Percentiles rank a stretch among this genome's conserved stretches.
Evolutionary conservation across 495 filamentous ascomycete genomes (phyloP).

Genomic region (Pseudoneurospora amorphoporcata): DNA sequence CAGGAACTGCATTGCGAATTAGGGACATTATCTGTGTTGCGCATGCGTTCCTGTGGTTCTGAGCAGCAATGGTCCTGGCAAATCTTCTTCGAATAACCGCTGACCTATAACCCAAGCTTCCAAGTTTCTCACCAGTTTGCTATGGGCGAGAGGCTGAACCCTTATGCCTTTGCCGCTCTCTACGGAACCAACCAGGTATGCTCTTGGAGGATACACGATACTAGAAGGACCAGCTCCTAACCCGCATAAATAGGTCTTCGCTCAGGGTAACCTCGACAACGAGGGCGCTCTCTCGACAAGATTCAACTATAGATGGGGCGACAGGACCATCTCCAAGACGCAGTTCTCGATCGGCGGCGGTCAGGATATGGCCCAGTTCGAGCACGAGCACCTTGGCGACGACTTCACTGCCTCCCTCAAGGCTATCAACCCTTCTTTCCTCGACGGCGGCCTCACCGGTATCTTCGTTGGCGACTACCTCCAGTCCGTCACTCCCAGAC

Average conservation of each 20-base stretch:
- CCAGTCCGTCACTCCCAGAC: slow-evolving; percentile 78
- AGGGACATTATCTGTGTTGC: not conserved
- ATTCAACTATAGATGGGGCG: slow-evolving; percentile 82
- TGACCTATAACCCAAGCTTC: slow-evolving; percentile 40
- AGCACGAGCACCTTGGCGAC: slow-evolving; percentile 84
- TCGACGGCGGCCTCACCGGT: slow-evolving; percentile 87
- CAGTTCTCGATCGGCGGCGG: slow-evolving; percentile 60
- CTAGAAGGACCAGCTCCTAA: slow-evolving; percentile 1
- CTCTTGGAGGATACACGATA: not conserved
- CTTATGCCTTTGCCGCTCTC: slow-evolving; percentile 88
- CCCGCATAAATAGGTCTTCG: slow-evolving; percentile 59
- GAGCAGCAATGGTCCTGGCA: not conserved
- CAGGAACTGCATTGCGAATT: not conserved
- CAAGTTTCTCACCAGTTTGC: slow-evolving; percentile 94
- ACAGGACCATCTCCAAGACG: slow-evolving; percentile 68
- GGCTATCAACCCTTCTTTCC: slow-evolving; percentile 80
- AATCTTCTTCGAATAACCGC: not conserved
- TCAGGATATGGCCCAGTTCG: slow-evolving; percentile 74
- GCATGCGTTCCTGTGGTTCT: not conserved
- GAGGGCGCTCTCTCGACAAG: slow-evolving; percentile 71
- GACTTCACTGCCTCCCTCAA: slow-evolving; percentile 91
- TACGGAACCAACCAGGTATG: slow-evolving; percentile 86
- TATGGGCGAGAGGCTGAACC: slow-evolving; percentile 81
- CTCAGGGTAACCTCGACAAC: slow-evolving; percentile 92
- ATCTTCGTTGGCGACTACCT: slow-evolving; percentile 93